Percentiles rank a stretch among this genome's conserved stretches.
Conservation (phyloP, 106 monocot species). For the Amphibolis antarctica region DNA sequence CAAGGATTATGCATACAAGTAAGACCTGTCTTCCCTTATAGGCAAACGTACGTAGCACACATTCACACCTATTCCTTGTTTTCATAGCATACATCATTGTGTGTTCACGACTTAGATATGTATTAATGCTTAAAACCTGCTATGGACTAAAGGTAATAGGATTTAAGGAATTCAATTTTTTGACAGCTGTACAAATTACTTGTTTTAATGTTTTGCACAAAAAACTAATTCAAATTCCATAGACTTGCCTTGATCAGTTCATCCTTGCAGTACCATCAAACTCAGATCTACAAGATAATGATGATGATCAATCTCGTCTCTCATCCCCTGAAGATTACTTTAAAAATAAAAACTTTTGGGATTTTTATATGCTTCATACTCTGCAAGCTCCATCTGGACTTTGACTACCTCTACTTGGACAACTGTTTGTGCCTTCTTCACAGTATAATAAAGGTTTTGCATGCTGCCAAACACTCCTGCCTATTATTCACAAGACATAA, state of each 20-base stretch:
- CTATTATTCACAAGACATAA: constrained; percentile 24
- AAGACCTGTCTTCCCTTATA: too few species aligned
- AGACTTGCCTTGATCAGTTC: constrained; percentile 99
- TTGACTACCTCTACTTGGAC: constrained; percentile 98
- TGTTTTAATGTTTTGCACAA: too few species aligned
- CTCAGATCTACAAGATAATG: constrained; percentile 54
- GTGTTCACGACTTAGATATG: too few species aligned
- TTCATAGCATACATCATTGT: too few species aligned
- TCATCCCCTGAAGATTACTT: not conserved
- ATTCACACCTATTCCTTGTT: too few species aligned
- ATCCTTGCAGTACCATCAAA: constrained; percentile 98
- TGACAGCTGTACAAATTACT: too few species aligned
- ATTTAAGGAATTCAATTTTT: too few species aligned
- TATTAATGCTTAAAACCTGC: too few species aligned
- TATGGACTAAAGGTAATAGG: too few species aligned
- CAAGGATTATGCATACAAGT: too few species aligned
- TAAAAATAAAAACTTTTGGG: not conserved
- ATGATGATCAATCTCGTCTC: not conserved
- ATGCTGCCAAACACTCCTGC: constrained; percentile 78
- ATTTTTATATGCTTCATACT: constrained; percentile 31
- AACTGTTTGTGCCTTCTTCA: constrained; percentile 99
- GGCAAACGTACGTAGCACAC: too few species aligned
- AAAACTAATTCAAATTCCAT: too few species aligned
- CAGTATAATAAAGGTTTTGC: constrained; percentile 98
- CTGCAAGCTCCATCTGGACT: constrained; percentile 95